Evolutionary conservation across 2,329 filamentous ascomycete genomes (phyloP).

Genomic region (Cordyceps pruinosa): DNA sequence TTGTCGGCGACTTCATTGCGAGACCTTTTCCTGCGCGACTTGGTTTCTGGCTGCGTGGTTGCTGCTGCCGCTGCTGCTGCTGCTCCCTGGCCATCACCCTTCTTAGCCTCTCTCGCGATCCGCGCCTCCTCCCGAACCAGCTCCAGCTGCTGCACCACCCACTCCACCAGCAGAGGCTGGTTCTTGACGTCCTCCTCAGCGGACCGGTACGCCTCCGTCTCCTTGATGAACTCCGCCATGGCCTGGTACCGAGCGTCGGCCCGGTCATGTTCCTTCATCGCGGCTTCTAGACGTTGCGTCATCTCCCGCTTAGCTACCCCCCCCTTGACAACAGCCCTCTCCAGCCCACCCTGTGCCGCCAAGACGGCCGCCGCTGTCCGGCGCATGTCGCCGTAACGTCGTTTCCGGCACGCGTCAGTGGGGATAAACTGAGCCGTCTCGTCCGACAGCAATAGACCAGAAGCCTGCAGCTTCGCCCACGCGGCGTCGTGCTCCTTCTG

Average conservation of each 20-base stretch:
- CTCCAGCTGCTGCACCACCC: not conserved
- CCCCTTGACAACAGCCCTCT: too few species aligned
- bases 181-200: too few species aligned
- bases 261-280: too few species aligned
- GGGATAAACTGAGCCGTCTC: not conserved
- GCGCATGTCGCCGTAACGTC: too few species aligned
- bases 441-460: not conserved
- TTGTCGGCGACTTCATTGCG: not conserved
- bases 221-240: too few species aligned
- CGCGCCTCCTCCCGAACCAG: not conserved
- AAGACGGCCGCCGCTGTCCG: too few species aligned
- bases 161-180: not conserved
- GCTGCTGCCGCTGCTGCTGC: not conserved
- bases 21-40: not conserved
- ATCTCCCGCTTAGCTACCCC: too few species aligned
- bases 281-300: too few species aligned
- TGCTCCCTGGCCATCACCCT: not conserved
- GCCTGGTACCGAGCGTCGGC: too few species aligned
- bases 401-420: too few species aligned
- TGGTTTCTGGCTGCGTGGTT: not conserved
- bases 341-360: too few species aligned
- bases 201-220: too few species aligned
- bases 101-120: not conserved
- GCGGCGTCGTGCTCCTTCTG: not conserved
- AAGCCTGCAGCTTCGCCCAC: not conserved